Percentiles rank a stretch among this genome's conserved stretches.
Conservation (phyloP, 164 flowering plant species). For the Houttuynia cordata region DNA sequence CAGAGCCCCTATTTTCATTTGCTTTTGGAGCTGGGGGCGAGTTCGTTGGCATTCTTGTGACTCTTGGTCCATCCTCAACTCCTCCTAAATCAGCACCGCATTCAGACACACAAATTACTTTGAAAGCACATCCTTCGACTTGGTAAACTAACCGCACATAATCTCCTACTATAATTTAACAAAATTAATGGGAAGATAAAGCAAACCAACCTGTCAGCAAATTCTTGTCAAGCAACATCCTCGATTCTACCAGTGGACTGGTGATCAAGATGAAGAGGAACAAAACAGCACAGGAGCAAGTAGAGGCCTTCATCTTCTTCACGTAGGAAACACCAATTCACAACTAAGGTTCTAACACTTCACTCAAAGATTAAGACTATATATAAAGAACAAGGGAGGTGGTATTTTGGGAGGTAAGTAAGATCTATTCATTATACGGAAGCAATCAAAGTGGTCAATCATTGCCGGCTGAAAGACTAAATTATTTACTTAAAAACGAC, state of each 20-base stretch:
- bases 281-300: neutral
- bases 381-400: neutral
- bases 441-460: no score
- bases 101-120: no score
- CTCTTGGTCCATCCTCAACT: neutral
- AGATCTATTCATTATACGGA: no score
- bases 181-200: neutral
- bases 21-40: slow-evolving; percentile 1
- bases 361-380: neutral
- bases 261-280: neutral
- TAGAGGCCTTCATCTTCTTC: neutral
- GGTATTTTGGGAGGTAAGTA: no score
- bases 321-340: no score
- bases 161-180: neutral
- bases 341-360: no score
- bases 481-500: no score
- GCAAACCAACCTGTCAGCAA: neutral
- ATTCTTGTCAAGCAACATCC: no score
- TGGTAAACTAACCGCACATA: neutral
- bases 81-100: neutral
- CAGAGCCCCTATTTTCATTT: neutral
- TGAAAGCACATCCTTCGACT: no score
- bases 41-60: neutral
- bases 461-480: no score
- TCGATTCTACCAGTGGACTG: no score